Percentiles rank a stretch among this genome's conserved stretches.
Evolutionary conservation across 257 asterid species (phyloP).

Genomic region (Solanum pennellii): DNA sequence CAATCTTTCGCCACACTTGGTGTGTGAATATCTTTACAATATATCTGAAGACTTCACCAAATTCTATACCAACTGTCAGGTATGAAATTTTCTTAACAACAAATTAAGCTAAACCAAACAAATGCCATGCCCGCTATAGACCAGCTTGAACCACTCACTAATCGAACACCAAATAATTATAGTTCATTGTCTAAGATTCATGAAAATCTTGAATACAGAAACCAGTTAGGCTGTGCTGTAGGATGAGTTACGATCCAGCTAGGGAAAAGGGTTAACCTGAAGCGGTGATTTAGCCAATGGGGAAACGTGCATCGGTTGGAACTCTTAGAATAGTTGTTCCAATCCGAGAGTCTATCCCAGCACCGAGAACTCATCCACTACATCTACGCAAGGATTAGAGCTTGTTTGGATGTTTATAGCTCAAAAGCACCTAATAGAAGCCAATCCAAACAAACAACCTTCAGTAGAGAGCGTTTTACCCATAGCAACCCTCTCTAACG

Average conservation of each 20-base stretch:
- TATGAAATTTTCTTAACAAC: constrained; percentile 4
- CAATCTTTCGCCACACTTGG: constrained; percentile 49
- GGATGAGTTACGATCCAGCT: neutral
- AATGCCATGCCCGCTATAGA: neutral
- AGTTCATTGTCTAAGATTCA: neutral
- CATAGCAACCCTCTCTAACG: neutral
- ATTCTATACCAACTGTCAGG: constrained; percentile 89
- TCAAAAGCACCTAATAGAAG: neutral
- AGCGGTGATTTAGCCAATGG: neutral
- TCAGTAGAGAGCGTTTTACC: neutral
- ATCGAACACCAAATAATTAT: neutral
- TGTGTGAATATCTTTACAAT: constrained; percentile 81
- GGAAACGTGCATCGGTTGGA: neutral
- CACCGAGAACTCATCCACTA: neutral
- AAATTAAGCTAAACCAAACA: neutral
- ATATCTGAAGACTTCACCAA: constrained; percentile 80
- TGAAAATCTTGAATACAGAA: neutral
- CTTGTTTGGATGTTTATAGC: neutral
- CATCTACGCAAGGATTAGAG: neutral
- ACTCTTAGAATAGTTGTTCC: neutral
- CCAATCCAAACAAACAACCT: neutral
- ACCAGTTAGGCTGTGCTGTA: neutral
- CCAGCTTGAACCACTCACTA: neutral
- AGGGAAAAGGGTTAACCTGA: neutral
- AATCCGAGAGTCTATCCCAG: neutral